Conservation (phyloP, 345 rosid species). For the Salix suchowensis region DNA sequence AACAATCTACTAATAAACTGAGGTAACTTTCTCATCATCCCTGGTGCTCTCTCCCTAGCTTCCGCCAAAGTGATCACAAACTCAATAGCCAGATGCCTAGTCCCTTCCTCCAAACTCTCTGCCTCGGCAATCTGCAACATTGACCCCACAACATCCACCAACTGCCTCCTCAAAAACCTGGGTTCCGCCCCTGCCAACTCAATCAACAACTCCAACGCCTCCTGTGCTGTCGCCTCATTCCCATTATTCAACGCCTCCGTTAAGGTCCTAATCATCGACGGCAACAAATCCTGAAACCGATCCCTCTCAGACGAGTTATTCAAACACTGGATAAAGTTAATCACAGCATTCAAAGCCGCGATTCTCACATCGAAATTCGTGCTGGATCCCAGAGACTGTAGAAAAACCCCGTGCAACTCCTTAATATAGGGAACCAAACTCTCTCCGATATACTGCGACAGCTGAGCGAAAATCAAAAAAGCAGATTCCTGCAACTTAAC, state of each 20-base stretch:
- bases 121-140: slow-evolving; percentile 99
- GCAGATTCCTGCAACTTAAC: slow-evolving; percentile 86
- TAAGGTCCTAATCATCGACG: slow-evolving; percentile 91
- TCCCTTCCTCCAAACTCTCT: slow-evolving; percentile 84
- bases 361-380: slow-evolving; percentile 79
- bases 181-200: slow-evolving; percentile 98
- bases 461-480: slow-evolving; percentile 83
- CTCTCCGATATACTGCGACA: slow-evolving; percentile 88
- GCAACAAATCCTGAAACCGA: slow-evolving; percentile 90
- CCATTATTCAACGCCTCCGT: slow-evolving; percentile 86
- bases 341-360: slow-evolving; percentile 88
- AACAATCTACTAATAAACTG: slow-evolving; percentile 88
- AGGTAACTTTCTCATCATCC: slow-evolving; percentile 98
- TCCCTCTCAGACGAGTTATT: slow-evolving; percentile 69
- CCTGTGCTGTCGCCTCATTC: slow-evolving; percentile 90
- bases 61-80: slow-evolving; percentile 90
- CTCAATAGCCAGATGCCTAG: slow-evolving; percentile 87
- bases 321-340: slow-evolving; percentile 86
- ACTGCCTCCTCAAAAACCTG: slow-evolving; percentile 75
- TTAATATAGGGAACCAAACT: slow-evolving; percentile 68
- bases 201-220: slow-evolving; percentile 89
- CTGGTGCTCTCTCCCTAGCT: slow-evolving; percentile 98
- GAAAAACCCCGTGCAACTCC: slow-evolving; percentile 78
- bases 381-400: slow-evolving; percentile 58
- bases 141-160: slow-evolving; percentile 85